Percentiles rank a stretch among this genome's conserved stretches.
These are phyloP conservation scores for Aquilaria agallochum DNA, from an alignment of 441 rosid genomes.

Conservation along the genomic window DNA sequence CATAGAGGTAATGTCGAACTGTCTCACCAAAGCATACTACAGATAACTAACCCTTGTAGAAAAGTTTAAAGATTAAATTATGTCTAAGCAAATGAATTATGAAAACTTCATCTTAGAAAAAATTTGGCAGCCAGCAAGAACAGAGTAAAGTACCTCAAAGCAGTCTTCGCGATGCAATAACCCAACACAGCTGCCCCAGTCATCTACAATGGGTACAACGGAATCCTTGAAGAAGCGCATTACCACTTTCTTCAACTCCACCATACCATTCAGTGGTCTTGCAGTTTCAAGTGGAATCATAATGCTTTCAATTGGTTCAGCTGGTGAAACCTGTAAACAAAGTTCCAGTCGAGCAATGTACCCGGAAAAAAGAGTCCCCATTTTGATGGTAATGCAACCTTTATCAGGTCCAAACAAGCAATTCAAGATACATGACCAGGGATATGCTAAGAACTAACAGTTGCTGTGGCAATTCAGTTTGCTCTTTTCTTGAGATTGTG, in stretches of 20 bases:
- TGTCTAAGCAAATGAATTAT: neutral
- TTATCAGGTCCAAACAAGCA: neutral
- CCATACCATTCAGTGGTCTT: slow-evolving; percentile 47
- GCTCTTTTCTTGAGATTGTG: slow-evolving; percentile 2
- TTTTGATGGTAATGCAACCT: neutral
- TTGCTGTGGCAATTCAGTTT: slow-evolving; percentile 6
- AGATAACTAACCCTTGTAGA: neutral
- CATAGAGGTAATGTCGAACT: too few relatives aligned
- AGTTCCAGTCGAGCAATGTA: slow-evolving; percentile 5
- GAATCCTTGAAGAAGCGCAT: slow-evolving; percentile 56
- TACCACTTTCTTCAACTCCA: slow-evolving; percentile 43
- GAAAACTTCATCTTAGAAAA: too few relatives aligned
- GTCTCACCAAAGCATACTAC: neutral
- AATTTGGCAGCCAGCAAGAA: neutral
- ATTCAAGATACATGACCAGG: neutral
- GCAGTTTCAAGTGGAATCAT: slow-evolving; percentile 58
- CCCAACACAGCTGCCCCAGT: slow-evolving; percentile 64
- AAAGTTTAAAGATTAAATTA: neutral
- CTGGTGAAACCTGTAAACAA: slow-evolving; percentile 38
- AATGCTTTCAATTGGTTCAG: slow-evolving; percentile 55
- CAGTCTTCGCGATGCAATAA: slow-evolving; percentile 75
- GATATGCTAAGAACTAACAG: slow-evolving; percentile 3
- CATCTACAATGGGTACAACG: slow-evolving; percentile 65
- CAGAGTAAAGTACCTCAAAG: slow-evolving; percentile 36
- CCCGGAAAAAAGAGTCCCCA: neutral